Evolutionary conservation across 202 grass and related monocot species (phyloP).

Genomic region (Digitaria exilis): DNA sequence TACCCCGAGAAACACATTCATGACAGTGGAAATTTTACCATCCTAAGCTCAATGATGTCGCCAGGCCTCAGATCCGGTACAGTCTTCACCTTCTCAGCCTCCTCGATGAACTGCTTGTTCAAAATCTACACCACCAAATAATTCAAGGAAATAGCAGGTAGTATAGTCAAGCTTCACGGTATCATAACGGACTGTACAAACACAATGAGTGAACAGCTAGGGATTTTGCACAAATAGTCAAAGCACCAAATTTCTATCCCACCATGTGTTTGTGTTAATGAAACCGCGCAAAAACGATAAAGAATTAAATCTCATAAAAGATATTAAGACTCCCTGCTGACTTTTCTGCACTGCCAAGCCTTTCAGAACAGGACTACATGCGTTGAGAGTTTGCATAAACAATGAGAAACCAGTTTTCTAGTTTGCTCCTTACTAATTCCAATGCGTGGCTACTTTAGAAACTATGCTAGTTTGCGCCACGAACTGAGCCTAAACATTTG

Average conservation of each 20-base stretch:
- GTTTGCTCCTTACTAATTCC: not conserved
- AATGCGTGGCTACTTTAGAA: not conserved
- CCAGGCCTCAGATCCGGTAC: conserved; percentile 87
- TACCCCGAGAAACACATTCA: not conserved
- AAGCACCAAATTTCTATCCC: not conserved
- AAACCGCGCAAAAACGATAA: not conserved
- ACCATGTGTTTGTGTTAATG: not conserved
- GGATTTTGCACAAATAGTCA: conserved; percentile 10
- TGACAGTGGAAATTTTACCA: conserved; percentile 47
- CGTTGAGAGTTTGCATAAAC: not conserved
- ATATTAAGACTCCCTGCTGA: not conserved
- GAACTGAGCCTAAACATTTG: not conserved
- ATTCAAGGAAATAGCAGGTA: conserved; percentile 35
- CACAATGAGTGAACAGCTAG: not conserved
- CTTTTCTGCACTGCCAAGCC: not conserved
- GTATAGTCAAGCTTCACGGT: not conserved
- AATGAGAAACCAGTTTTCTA: not conserved
- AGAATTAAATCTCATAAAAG: not conserved
- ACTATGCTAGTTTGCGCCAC: not conserved
- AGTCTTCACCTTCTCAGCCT: conserved; percentile 74
- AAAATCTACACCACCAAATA: conserved; percentile 65
- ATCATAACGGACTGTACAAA: conserved; percentile 18
- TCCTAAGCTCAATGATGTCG: conserved; percentile 92
- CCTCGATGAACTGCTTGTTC: conserved; percentile 89
- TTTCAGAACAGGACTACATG: not conserved